Percentiles rank a stretch among this genome's conserved stretches.
These are phyloP conservation scores for Puccinia hordei DNA, from an alignment of 1,284 basidiomycete genomes.

Conservation along the genomic window DNA sequence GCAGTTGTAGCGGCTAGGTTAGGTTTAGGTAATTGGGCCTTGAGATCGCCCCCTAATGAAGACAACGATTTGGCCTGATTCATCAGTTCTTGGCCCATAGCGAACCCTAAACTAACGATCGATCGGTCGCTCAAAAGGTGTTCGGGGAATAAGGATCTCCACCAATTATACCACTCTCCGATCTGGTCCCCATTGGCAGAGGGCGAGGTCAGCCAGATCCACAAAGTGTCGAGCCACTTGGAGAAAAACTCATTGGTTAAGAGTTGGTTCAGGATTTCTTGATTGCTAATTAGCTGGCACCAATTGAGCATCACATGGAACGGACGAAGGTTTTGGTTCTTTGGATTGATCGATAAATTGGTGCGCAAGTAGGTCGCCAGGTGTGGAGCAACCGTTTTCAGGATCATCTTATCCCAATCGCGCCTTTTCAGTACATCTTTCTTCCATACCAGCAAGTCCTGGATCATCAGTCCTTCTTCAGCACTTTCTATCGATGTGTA, in stretches of 20 bases:
- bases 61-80: constrained; percentile 47
- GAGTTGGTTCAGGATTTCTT: constrained; percentile 72
- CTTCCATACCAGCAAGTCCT: constrained; percentile 75
- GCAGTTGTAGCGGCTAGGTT: constrained; percentile 10
- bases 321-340: constrained; percentile 74
- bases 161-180: constrained; percentile 69
- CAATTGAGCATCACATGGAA: constrained; percentile 41
- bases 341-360: constrained; percentile 83
- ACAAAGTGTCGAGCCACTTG: constrained; percentile 89
- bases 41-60: constrained; percentile 30
- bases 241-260: constrained; percentile 90
- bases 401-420: constrained; percentile 88
- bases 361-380: constrained; percentile 76
- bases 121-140: constrained; percentile 8
- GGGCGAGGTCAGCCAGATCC: constrained; percentile 84
- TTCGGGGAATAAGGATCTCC: constrained; percentile 39
- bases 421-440: constrained; percentile 75
- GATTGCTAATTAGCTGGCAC: constrained; percentile 34
- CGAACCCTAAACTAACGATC: constrained; percentile 32
- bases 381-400: constrained; percentile 88
- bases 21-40: constrained; percentile 19
- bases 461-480: constrained; percentile 72
- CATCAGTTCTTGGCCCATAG: constrained; percentile 35
- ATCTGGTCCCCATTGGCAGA: constrained; percentile 83
- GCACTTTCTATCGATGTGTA: constrained; percentile 48